Conservation (phyloP, 2,329 filamentous ascomycete species). For the Trichoderma asperellum region DNA sequence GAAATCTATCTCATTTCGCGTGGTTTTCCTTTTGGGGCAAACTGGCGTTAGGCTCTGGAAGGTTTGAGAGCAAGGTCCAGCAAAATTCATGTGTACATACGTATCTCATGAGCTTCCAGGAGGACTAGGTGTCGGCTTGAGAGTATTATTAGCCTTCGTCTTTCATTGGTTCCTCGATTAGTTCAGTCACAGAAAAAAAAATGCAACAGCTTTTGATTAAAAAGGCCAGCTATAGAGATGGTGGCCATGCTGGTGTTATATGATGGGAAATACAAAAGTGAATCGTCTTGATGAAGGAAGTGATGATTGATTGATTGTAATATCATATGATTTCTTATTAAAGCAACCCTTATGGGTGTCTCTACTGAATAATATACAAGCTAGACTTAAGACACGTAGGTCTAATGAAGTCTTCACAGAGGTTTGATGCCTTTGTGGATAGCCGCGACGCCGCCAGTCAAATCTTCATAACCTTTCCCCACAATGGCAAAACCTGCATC, state of each 20-base stretch:
- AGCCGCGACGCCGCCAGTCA: constrained; percentile 90
- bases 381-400: background rate
- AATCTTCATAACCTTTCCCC: constrained; percentile 81
- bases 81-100: constrained; percentile 33
- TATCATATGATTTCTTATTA: background rate
- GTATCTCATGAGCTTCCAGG: constrained; percentile 46
- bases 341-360: background rate
- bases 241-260: background rate
- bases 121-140: constrained; percentile 37
- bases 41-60: constrained; percentile 33
- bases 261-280: background rate
- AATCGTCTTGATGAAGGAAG: background rate
- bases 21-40: constrained; percentile 30
- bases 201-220: constrained; percentile 8
- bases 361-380: constrained; percentile 12
- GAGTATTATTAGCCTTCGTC: constrained; percentile 39
- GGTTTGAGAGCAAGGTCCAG: constrained; percentile 29
- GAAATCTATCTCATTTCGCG: constrained; percentile 11
- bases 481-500: constrained; percentile 85
- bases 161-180: constrained; percentile 41
- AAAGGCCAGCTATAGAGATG: background rate
- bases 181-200: constrained; percentile 29
- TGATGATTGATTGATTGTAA: background rate
- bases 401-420: constrained; percentile 37
- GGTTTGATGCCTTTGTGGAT: constrained; percentile 97